Evolutionary conservation across 257 asterid species (phyloP), one percentile per base, ranked within the genome.

Genomic region (Solanum sejunctum): DNA sequence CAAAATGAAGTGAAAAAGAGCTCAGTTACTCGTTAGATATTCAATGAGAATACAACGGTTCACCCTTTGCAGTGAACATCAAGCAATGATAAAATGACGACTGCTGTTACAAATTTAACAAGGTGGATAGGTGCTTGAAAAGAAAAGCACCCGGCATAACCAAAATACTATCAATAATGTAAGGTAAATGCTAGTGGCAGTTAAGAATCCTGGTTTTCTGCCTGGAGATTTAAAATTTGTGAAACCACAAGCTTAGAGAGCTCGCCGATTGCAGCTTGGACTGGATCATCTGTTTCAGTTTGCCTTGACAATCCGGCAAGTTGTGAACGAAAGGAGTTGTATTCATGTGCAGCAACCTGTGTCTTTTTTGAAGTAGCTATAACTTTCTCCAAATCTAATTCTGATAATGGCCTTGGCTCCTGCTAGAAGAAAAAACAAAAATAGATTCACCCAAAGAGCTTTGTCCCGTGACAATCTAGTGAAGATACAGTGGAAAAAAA

Each of bases 341-440:
- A 96, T 85, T 96, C 98, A 49, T 69, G 86, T 78, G 99, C 98
- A 84, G 97, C 99, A 84, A 87, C 87, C 70, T 85, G 91, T 1
- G 99, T 96, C 70, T 88, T 92, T 36, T 85, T 94, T 36, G 93
- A 84, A 12, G 93, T 94, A 8, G 92, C 86, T 36, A 93, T 60
- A n/a, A 91, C 97, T 80, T 84, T 90, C 90, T 93, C 97, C 89
- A 96, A 86, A 88, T 96, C 98, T 7, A 17, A 54, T 85, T 89
- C 93, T 6, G 93, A 72, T 87, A 95, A 90, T 85, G 93, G 91
- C 84, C 99, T 92, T 16, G 97, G 92, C 82, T 91, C 97, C 75
- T 81, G 84, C 41, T 77, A 23, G 43, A 58, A n/a, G 39, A 81
- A 47, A 69, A 69, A 20, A 52, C n/a, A 49, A 23, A 18, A 49